Conservation (phyloP, 2,329 filamentous ascomycete species). For the Aspergillus novofumigatus region DNA sequence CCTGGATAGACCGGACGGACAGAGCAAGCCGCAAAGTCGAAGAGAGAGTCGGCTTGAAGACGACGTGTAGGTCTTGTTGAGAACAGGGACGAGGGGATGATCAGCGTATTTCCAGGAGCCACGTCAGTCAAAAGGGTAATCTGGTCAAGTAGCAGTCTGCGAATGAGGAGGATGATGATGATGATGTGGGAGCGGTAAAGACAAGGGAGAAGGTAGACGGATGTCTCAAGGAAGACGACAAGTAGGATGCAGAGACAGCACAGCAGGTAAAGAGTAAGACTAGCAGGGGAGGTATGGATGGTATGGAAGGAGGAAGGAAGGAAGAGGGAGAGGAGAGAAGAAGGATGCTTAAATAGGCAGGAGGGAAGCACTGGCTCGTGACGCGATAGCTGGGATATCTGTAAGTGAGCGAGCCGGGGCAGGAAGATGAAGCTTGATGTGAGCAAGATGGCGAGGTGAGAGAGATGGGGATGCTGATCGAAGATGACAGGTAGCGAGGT, state of each 20-base stretch:
- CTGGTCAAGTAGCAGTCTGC: background rate
- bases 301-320: background rate
- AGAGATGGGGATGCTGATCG: background rate
- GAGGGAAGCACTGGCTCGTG: slow-evolving; percentile 1
- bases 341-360: slow-evolving; percentile 4
- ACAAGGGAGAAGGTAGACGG: background rate
- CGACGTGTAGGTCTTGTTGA: background rate
- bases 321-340: background rate
- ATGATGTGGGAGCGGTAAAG: background rate
- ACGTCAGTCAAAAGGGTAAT: background rate
- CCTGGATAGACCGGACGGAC: background rate
- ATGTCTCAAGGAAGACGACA: background rate
- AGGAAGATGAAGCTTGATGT: background rate
- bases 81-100: background rate
- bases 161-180: background rate
- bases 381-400: background rate
- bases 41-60: background rate
- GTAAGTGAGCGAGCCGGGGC: background rate
- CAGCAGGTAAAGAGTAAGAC: background rate
- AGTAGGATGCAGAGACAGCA: background rate
- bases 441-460: background rate
- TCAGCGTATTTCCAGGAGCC: too few species aligned
- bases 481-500: background rate
- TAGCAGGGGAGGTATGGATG: background rate
- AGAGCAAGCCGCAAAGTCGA: background rate